phyloP scores from a whole-genome alignment of 352 stramenopile species.

The Globisporangium alternatum region DNA sequence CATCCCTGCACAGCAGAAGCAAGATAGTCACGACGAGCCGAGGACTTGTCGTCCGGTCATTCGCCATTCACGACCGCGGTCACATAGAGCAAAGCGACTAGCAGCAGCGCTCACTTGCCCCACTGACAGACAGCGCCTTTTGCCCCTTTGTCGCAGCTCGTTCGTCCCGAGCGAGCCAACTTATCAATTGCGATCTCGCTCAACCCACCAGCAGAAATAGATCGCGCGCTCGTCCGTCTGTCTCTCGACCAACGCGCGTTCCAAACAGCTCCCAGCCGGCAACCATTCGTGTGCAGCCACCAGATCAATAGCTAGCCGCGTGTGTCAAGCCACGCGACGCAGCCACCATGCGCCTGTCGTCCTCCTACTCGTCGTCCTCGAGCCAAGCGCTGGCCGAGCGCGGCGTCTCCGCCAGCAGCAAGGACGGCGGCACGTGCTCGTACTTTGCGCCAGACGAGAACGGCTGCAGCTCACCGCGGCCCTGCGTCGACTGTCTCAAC shows the following conservation, averaged over 20 bases:
- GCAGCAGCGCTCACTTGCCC: too few species aligned
- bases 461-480: not conserved
- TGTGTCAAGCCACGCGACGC: not conserved
- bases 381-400: not conserved
- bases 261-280: not conserved
- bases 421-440: slow-evolving; percentile 7
- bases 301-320: not conserved
- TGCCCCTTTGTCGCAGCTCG: too few species aligned
- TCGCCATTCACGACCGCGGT: too few species aligned
- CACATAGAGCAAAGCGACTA: too few species aligned
- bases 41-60: too few species aligned
- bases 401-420: not conserved
- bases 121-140: not conserved
- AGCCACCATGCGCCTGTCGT: not conserved
- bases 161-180: too few species aligned
- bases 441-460: not conserved
- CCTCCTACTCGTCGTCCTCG: not conserved
- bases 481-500: slow-evolving; percentile 3
- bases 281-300: not conserved
- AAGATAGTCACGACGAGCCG: too few species aligned
- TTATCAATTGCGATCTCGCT: not conserved
- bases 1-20: too few species aligned
- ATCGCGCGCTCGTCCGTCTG: not conserved
- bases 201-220: not conserved
- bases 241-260: not conserved